Conservation (phyloP, 1,284 basidiomycete species). For the Porodaedalea pini region DNA sequence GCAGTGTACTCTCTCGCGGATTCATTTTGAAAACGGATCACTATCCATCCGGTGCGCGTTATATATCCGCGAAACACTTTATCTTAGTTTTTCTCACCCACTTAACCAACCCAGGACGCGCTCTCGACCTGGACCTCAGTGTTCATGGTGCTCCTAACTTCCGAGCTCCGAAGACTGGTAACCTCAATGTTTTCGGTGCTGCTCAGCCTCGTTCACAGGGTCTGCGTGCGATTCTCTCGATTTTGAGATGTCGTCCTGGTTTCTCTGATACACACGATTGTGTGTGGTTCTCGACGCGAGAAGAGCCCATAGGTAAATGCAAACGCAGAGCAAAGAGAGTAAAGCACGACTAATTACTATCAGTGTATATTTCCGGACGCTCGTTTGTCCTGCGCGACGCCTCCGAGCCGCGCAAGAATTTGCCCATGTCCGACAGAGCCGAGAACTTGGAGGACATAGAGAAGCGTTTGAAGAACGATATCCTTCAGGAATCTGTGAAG, state of each 20-base stretch:
- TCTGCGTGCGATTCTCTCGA: constrained; percentile 85
- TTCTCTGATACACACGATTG: constrained; percentile 62
- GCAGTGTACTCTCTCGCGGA: constrained; percentile 85
- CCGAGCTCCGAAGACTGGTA: constrained; percentile 71
- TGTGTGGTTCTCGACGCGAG: constrained; percentile 82
- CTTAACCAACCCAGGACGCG: constrained; percentile 54
- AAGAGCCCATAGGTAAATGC: constrained; percentile 72
- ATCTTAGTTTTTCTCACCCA: neutral
- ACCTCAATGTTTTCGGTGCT: constrained; percentile 86
- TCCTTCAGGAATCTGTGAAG: constrained; percentile 84
- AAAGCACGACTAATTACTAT: constrained; percentile 25
- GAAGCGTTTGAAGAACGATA: constrained; percentile 85
- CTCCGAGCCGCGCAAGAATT: constrained; percentile 76
- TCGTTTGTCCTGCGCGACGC: constrained; percentile 97
- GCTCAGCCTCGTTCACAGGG: constrained; percentile 96
- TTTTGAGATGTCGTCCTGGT: constrained; percentile 76
- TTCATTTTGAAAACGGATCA: constrained; percentile 94
- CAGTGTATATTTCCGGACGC: constrained; percentile 88
- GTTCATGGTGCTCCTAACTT: constrained; percentile 97
- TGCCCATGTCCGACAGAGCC: constrained; percentile 86
- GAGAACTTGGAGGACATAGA: constrained; percentile 97
- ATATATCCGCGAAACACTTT: constrained; percentile 4
- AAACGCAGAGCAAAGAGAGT: neutral
- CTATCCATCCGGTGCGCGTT: constrained; percentile 70
- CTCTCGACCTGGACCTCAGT: constrained; percentile 87